Evolutionary conservation across 192 early-diverging fungal genomes (phyloP), one percentile per base, ranked within the genome.

Genomic region (Oehlia diaphana): DNA sequence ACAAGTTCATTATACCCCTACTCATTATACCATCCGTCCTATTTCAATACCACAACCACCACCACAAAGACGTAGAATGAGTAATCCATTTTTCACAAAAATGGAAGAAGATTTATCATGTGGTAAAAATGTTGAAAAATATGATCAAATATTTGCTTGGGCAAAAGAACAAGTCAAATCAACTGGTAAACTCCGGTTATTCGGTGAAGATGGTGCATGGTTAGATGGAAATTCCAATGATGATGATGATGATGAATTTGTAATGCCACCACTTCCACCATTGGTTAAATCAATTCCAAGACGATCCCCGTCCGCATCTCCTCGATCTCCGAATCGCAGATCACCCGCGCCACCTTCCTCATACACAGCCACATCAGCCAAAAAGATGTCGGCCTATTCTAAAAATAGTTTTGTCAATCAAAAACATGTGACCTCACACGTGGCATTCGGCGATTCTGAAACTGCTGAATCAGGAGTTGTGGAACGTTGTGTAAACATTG

Each of bases 1-100:
- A 49, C 66, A 78, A 78, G 77, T 78, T 70, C 77, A 78, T 62
- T 78, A 78, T 63, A 70, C 77, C 12, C 77, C 77, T 2, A 78
- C 77, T 10, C 64, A 78, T 70, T 78, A 78, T 61, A 35, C 66
- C 31, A 61, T 53, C 6, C 14, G 50, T 1, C 65, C 64, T 0
- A 0, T 37, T 35, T 9, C 72, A 37, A 37, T 12, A 16, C 74
- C 4, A 19, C 33, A 19, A 62, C 21, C 21, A 23, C 47, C 4
- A 42, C 23, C 28, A 44, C 68, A 35, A 14, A 13, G 70, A 50
- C 42, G 70, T 31, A 47, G 70, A 44, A 28, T 72, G 42, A 72
- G 44, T 16, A 49, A 49, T 21, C 70, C 70, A 63, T 63, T 75
- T 4, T 42, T 39, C 31, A 13, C 13, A 26, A 63, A 75, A 19